Base-by-base conservation (phyloP, 352 stramenopile species). In the Thalassiosira livingstoniorum region DNA sequence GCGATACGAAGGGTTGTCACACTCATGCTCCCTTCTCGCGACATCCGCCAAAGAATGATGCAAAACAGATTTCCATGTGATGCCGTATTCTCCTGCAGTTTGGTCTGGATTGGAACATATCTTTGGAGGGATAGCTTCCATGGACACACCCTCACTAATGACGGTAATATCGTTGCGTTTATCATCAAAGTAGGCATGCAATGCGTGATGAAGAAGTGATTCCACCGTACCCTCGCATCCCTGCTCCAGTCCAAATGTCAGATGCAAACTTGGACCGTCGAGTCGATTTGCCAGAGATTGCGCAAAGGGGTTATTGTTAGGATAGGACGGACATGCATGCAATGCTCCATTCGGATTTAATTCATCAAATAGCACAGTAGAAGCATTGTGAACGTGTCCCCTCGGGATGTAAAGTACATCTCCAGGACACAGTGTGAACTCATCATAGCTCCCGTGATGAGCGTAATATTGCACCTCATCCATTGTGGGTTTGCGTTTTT, bases 301-400 rank as follows among this genome's bases (percentile, higher is more conserved):
- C 47, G 5, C 31, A 0, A 42, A 29, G 18, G 32, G 29, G n/a
- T n/a, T 60, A 37, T 64, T 15, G n/a, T 13, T 29, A 51, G 72
- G 25, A 58, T 58, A 78, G 0, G n/a, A 27, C 29, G 27, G 53
- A n/a, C 70, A 69, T 7, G 10, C 58, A 39, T 70, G 18, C 39
- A 13, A 55, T 39, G 25, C 25, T 29, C 63, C 42, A 62, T 31
- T 60, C 37, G 47, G n/a, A 2, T 60, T 21, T 34, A 64, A 21
- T 39, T 79, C 18, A 31, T 70, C 62, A 70, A 79, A 70, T 3
- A 70, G 23, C 4, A 84, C 42, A 11, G 76, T 84, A 0, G 66
- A 79, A 35, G 76, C 76, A 67, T 84, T 84, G 76, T 84, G 76
- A 42, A 84, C 62, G 31, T 69, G 62, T 5, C 76, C 76, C 39